Base-by-base conservation (phyloP, 176 grass and related monocot genomes). In the Secale cereale region DNA sequence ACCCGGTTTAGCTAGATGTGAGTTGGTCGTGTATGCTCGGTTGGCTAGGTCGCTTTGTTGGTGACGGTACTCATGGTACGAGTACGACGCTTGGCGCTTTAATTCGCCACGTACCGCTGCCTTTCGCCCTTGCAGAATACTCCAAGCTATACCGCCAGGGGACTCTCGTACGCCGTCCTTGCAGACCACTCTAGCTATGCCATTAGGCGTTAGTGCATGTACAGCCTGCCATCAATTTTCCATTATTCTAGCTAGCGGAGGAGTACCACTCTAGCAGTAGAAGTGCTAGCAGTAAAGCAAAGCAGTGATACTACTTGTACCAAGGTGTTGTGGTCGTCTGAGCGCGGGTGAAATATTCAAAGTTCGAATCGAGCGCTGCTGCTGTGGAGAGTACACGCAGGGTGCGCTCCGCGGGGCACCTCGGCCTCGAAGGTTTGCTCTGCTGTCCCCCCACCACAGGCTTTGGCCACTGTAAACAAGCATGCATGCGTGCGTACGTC, bases 381-480 rank as follows among this genome's bases (percentile, higher is more conserved):
- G 52, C n/a, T 8, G 36, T 9, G 78, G 61, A 29, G 27, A 48
- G 30, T 35, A 10, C 40, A 48, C 12, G 0, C 2, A 23, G 23
- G 35, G 57, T 20, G 22, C 28, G 8, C 9, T 10, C 41, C 59
- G 70, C 78, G 50, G 78, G 52, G 33, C 39, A 45, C 68, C 72
- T 22, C 19, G 25, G 17, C 68, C 72, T n/a, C 20, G 26, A 69
- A 82, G 64, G 81, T 25, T 71, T 78, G 80, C 54, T 28, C 33
- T 46, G 56, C 39, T 71, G 74, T 71, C 56, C 30, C 77, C 54
- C 69, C 20, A 20, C 71, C 54, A 15, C 6, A 28, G 64, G 31
- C 64, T 35, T 45, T 13, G 80, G 67, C 46, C 22, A 11, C 73
- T 37, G 86, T 78, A 71, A 71, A 88, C 80, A 88, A 71, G 16